These are phyloP conservation scores for Thozetella sp. DNA, from an alignment of 495 filamentous ascomycete species.

Conservation along the genomic window DNA sequence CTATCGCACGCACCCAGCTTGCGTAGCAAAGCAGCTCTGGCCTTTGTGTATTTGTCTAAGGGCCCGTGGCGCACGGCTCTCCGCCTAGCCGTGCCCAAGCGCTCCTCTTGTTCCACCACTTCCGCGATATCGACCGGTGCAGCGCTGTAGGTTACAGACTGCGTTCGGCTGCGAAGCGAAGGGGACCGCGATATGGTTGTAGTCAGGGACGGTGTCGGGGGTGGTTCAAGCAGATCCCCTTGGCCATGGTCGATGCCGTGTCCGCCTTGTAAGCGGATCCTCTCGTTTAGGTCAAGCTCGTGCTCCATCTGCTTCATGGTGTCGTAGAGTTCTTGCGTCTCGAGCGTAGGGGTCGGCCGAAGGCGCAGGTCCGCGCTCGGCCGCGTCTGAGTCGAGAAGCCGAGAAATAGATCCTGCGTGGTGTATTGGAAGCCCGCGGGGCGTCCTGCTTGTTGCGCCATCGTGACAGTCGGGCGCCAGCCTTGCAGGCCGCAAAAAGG, in stretches of 20 bases:
- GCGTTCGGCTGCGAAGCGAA: constrained; percentile 12
- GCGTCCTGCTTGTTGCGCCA: neutral
- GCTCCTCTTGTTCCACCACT: constrained; percentile 3
- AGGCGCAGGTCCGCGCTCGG: neutral
- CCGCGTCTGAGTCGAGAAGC: neutral
- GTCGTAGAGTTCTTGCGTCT: constrained; percentile 37
- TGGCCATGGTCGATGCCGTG: neutral
- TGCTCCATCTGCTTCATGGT: constrained; percentile 24
- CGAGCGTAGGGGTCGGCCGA: constrained; percentile 16
- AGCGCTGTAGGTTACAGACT: constrained; percentile 8
- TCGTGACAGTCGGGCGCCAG: neutral
- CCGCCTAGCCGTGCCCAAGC: neutral
- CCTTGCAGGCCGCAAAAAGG: neutral
- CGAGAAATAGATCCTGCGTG: neutral
- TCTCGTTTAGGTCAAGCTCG: constrained; percentile 1
- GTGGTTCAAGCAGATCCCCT: constrained; percentile 6
- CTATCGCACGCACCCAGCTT: constrained; percentile 21
- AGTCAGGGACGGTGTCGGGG: constrained; percentile 10
- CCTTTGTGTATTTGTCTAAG: constrained; percentile 8
- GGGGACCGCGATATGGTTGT: constrained; percentile 15
- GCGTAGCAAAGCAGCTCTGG: constrained; percentile 23
- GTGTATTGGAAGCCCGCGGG: neutral
- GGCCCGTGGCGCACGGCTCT: constrained; percentile 17
- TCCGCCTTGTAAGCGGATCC: neutral
- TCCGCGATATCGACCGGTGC: constrained; percentile 3